Conservation (phyloP, 345 rosid species). For the Populus ilicifolia region DNA sequence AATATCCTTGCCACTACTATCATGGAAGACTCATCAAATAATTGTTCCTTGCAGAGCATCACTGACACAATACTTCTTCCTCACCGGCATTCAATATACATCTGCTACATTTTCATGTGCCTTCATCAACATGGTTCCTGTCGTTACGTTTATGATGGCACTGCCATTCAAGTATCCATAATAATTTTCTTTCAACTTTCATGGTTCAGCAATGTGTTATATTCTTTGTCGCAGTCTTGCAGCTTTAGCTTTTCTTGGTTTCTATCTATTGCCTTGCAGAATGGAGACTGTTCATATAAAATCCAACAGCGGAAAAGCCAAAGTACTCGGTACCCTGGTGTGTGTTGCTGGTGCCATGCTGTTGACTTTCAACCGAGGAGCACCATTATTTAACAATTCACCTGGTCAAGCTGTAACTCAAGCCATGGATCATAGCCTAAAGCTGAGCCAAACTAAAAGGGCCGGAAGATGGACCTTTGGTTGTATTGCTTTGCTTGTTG, state of each 20-base stretch:
- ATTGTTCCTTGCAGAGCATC: conserved; percentile 41
- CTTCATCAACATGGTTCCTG: conserved; percentile 62
- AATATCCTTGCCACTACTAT: background rate
- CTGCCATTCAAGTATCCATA: conserved; percentile 50
- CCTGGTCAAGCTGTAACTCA: conserved; percentile 6
- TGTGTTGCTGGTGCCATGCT: conserved; percentile 59
- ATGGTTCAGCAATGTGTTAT: background rate
- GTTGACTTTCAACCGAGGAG: conserved; percentile 46
- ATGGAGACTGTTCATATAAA: conserved; percentile 41
- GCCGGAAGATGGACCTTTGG: conserved; percentile 45
- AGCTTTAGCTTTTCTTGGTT: background rate
- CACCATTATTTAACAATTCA: conserved; percentile 34
- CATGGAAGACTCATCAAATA: background rate
- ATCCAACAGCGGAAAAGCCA: conserved; percentile 35
- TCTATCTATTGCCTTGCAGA: conserved; percentile 25
- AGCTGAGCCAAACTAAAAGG: conserved; percentile 15
- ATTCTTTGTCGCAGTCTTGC: background rate
- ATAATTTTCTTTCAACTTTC: background rate
- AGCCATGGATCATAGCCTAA: background rate
- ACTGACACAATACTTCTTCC: conserved; percentile 54
- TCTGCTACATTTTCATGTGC: conserved; percentile 66
- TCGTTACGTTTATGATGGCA: conserved; percentile 56
- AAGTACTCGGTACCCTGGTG: conserved; percentile 46
- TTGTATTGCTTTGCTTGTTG: conserved; percentile 37
- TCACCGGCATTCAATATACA: conserved; percentile 55